phyloP scores from a whole-genome alignment of 2,329 filamentous ascomycete species.

The Bipolaris oryzae region DNA sequence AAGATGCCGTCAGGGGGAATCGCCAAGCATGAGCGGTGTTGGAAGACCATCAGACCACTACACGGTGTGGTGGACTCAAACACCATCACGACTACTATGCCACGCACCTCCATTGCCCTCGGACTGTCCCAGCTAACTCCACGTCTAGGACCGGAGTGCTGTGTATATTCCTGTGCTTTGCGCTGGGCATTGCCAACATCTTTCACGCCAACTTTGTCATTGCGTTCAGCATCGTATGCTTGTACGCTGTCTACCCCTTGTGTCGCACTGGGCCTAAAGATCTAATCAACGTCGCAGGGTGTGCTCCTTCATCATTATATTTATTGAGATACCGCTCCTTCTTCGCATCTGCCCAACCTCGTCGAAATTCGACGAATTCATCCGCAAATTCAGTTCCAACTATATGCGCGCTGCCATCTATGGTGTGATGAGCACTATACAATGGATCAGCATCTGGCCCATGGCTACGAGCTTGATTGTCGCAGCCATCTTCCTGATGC shows the following conservation, averaged over 20 bases:
- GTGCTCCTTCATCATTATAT: constrained; percentile 57
- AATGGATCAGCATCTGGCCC: constrained; percentile 78
- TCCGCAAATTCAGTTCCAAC: constrained; percentile 92
- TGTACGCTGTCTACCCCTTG: constrained; percentile 45
- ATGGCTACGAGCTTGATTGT: constrained; percentile 77
- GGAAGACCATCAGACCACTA: background rate
- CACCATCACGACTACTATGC: background rate
- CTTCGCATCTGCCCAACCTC: constrained; percentile 98
- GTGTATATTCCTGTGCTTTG: constrained; percentile 69
- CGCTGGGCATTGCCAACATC: constrained; percentile 71
- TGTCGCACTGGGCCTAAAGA: background rate
- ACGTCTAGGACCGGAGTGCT: constrained; percentile 60
- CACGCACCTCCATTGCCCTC: background rate
- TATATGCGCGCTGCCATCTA: constrained; percentile 95
- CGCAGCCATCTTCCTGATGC: constrained; percentile 77
- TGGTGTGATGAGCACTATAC: constrained; percentile 75
- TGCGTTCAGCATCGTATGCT: constrained; percentile 62
- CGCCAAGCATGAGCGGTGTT: background rate
- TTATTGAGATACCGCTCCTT: constrained; percentile 81
- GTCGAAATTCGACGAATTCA: constrained; percentile 81
- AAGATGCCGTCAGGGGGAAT: background rate
- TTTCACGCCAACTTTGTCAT: constrained; percentile 65
- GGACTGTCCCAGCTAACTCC: constrained; percentile 20
- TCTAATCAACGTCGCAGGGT: constrained; percentile 44
- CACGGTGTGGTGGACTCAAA: background rate